Conservation (phyloP, 352 stramenopile genomes). For the Globisporangium paroecandrum region DNA sequence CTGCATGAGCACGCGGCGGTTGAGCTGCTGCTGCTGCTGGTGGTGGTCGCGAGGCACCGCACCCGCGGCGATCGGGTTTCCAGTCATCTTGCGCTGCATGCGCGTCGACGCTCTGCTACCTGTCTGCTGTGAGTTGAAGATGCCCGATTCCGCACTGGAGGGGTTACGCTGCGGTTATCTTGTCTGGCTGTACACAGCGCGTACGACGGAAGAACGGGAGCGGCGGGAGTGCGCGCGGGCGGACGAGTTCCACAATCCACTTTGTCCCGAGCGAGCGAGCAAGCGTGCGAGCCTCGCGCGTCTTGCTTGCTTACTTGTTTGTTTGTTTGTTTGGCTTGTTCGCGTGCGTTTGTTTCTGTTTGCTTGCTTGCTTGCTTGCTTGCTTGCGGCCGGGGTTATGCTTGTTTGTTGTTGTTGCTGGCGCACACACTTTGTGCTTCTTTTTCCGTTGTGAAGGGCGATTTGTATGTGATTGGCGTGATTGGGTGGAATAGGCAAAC, state of each 20-base stretch:
- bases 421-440: not conserved
- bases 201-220: not conserved
- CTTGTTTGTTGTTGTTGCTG: not conserved
- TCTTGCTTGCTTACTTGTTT: not conserved
- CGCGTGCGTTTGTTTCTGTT: constrained; percentile 7
- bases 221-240: not conserved
- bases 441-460: not conserved
- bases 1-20: constrained; percentile 11
- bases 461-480: constrained; percentile 6
- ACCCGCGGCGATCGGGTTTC: constrained; percentile 3
- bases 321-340: not conserved
- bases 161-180: not conserved
- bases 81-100: constrained; percentile 19
- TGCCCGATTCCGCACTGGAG: not conserved
- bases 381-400: not conserved
- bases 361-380: constrained; percentile 8
- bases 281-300: not conserved
- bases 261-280: not conserved
- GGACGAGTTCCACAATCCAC: not conserved
- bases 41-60: constrained; percentile 15
- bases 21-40: not conserved
- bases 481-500: constrained; percentile 7
- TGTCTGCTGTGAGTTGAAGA: constrained; percentile 2
- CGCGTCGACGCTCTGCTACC: not conserved
- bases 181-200: not conserved